These are phyloP conservation scores for Lumnitzera racemosa DNA, from an alignment of 345 rosid species.

Conservation along the genomic window DNA sequence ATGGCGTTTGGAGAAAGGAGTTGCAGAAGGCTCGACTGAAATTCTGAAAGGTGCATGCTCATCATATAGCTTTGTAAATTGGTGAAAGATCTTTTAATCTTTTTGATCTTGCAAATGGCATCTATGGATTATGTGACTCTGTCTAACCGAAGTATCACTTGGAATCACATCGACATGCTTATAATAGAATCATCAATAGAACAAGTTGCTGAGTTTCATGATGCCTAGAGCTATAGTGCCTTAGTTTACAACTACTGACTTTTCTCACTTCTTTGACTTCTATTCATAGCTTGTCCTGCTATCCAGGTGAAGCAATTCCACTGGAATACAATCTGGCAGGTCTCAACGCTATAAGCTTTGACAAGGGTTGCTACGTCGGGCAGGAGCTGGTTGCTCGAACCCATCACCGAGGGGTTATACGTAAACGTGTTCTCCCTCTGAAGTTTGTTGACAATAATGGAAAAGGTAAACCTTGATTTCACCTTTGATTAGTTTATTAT, in stretches of 20 bases:
- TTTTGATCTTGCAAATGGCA: neutral
- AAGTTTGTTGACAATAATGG: conserved; percentile 46
- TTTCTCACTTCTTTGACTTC: neutral
- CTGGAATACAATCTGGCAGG: conserved; percentile 82
- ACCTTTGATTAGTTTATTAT: neutral
- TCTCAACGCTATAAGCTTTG: conserved; percentile 87
- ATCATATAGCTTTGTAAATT: neutral
- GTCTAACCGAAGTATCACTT: too few species aligned
- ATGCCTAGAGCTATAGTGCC: neutral
- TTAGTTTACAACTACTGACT: neutral
- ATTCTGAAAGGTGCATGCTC: conserved; percentile 63
- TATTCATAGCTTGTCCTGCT: conserved; percentile 1
- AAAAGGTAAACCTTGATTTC: conserved; percentile 34
- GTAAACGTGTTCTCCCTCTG: conserved; percentile 75
- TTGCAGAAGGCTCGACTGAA: conserved; percentile 87
- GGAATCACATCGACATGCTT: too few species aligned
- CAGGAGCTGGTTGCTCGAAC: conserved; percentile 96
- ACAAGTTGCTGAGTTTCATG: too few species aligned
- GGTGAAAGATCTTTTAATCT: neutral
- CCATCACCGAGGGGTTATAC: conserved; percentile 78
- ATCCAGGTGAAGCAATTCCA: conserved; percentile 82
- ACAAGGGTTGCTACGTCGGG: conserved; percentile 93
- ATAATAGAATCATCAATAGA: too few species aligned
- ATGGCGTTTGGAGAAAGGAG: conserved; percentile 78
- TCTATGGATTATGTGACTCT: neutral